Conservation (phyloP, 2,329 filamentous ascomycete species). For the Xylariaceae sp. region DNA sequence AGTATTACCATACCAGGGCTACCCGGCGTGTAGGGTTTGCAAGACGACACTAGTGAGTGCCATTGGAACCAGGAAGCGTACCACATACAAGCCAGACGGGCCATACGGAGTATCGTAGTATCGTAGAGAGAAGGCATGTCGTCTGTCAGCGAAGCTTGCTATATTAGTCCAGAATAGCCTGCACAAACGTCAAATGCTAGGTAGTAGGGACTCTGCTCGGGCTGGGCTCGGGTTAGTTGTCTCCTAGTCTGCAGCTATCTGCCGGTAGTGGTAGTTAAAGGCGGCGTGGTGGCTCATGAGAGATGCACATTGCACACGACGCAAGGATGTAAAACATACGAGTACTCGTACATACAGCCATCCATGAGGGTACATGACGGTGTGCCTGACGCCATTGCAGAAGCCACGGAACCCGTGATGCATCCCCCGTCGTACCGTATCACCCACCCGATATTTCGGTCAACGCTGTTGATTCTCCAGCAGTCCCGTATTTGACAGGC, state of each 20-base stretch:
- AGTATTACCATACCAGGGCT: neutral
- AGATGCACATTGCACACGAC: neutral
- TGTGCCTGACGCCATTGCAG: conserved; percentile 1
- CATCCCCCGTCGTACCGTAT: conserved; percentile 8
- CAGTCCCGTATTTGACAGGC: neutral
- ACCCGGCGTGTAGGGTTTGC: neutral
- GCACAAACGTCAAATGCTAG: too few relatives aligned
- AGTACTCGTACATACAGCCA: neutral
- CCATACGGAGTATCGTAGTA: neutral
- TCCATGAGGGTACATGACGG: neutral
- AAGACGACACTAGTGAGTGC: neutral
- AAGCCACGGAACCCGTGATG: conserved; percentile 13
- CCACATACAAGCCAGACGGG: neutral
- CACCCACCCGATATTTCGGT: neutral
- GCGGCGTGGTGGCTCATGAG: neutral
- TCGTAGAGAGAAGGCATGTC: too few relatives aligned
- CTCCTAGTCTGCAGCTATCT: neutral
- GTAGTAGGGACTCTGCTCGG: too few relatives aligned
- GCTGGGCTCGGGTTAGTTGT: neutral
- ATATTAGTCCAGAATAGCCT: too few relatives aligned
- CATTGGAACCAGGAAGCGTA: neutral
- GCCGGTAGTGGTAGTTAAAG: neutral
- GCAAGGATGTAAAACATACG: too few relatives aligned
- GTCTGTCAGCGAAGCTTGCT: too few relatives aligned
- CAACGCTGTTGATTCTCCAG: neutral